A percentile compares a stretch with the other conserved stretches of the same genome.
These are phyloP conservation scores for Hapsidospora chrysogenum DNA, from an alignment of 495 filamentous ascomycete genomes.

Conservation along the genomic window DNA sequence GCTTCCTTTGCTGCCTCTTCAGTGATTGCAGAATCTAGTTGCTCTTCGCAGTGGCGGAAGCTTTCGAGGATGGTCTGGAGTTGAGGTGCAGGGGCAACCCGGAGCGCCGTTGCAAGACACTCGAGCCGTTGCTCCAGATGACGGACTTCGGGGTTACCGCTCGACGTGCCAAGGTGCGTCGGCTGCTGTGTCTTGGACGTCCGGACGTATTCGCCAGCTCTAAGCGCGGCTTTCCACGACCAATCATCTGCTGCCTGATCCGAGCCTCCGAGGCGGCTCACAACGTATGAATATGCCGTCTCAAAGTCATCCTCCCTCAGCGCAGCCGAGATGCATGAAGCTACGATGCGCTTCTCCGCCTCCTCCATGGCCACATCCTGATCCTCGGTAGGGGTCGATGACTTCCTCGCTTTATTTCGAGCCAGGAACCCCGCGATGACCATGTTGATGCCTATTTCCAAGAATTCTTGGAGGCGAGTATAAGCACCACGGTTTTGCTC, in stretches of 20 bases:
- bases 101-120: conserved; percentile 68
- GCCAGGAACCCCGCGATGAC: conserved; percentile 48
- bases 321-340: conserved; percentile 79
- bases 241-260: conserved; percentile 46
- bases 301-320: conserved; percentile 83
- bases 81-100: conserved; percentile 60
- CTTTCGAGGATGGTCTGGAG: conserved; percentile 71
- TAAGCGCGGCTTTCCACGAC: conserved; percentile 83
- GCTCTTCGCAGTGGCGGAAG: conserved; percentile 79
- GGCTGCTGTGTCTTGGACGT: conserved; percentile 23
- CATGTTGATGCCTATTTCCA: conserved; percentile 62
- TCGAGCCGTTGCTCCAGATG: conserved; percentile 76
- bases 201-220: conserved; percentile 65
- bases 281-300: conserved; percentile 89
- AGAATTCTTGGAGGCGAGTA: conserved; percentile 68
- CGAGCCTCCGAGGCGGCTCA: conserved; percentile 37
- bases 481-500: conserved; percentile 78
- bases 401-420: conserved; percentile 7
- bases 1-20: conserved; percentile 60
- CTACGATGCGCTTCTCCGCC: conserved; percentile 54
- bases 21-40: conserved; percentile 49
- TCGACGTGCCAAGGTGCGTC: conserved; percentile 35
- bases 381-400: conserved; percentile 8
- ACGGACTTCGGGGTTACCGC: conserved; percentile 38
- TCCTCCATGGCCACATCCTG: conserved; percentile 13